Percentiles rank a stretch among this genome's conserved stretches.
Evolutionary conservation across 768 basidiomycete genomes (phyloP).

Genomic region (Naganishia onofrii): DNA sequence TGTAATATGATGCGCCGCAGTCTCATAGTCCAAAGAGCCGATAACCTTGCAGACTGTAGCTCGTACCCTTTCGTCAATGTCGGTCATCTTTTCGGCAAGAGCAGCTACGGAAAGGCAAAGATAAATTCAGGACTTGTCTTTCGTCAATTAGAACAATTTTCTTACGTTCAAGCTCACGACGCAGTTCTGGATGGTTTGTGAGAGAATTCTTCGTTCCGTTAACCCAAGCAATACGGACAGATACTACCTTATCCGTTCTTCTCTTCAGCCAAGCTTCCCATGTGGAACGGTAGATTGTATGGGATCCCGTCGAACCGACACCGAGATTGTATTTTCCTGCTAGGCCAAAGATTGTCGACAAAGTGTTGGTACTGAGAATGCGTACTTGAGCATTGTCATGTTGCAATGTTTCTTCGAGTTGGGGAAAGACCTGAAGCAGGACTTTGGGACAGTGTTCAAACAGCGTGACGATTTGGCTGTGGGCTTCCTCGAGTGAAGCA

Average conservation of each 20-base stretch:
- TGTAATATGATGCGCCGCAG: constrained; percentile 75
- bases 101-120: constrained; percentile 43
- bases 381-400: constrained; percentile 71
- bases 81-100: constrained; percentile 65
- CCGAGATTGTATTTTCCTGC: constrained; percentile 4
- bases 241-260: constrained; percentile 68
- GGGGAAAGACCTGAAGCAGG: constrained; percentile 84
- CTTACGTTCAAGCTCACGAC: constrained; percentile 70
- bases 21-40: constrained; percentile 83
- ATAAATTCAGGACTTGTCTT: constrained; percentile 1
- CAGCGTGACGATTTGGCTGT: constrained; percentile 79
- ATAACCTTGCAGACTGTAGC: constrained; percentile 78
- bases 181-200: constrained; percentile 64
- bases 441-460: constrained; percentile 75
- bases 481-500: constrained; percentile 59
- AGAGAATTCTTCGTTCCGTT: constrained; percentile 67
- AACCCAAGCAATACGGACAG: constrained; percentile 74
- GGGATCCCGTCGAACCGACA: constrained; percentile 18
- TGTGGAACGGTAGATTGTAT: constrained; percentile 53
- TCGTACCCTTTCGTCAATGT: constrained; percentile 89
- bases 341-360: constrained; percentile 79
- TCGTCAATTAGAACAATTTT: neutral
- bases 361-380: constrained; percentile 73
- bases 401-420: constrained; percentile 83
- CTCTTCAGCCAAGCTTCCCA: constrained; percentile 82